Conservation (phyloP, 2,329 filamentous ascomycete genomes). For the Ascochyta pisi region DNA sequence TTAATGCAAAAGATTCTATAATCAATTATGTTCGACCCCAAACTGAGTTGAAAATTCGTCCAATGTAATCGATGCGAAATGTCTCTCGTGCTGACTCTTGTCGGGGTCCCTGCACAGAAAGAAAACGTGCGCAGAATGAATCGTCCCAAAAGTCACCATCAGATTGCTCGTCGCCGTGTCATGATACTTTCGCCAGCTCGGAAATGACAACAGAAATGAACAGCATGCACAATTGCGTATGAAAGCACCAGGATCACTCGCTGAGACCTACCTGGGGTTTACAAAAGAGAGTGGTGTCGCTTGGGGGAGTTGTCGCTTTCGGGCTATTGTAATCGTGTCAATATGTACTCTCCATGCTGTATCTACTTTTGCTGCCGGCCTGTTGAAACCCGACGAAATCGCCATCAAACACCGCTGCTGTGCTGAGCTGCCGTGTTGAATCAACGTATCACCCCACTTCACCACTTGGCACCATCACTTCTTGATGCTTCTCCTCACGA, state of each 20-base stretch:
- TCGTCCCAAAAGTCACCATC: too few species aligned
- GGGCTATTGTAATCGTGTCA: constrained; percentile 17
- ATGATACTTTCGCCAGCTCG: too few species aligned
- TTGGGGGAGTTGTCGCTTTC: constrained; percentile 24
- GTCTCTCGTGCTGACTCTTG: too few species aligned
- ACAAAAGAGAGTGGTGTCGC: constrained; percentile 12
- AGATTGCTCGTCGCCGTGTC: too few species aligned
- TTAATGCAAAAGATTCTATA: constrained; percentile 46
- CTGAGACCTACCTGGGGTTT: neutral
- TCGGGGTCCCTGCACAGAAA: too few species aligned
- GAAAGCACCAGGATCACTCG: neutral
- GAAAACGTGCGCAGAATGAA: too few species aligned
- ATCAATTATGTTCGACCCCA: constrained; percentile 22
- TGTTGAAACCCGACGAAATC: constrained; percentile 23
- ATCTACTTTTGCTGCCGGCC: constrained; percentile 18
- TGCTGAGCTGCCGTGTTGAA: constrained; percentile 24
- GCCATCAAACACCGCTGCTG: constrained; percentile 17
- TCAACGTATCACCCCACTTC: constrained; percentile 5
- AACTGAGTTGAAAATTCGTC: neutral
- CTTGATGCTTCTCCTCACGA: neutral
- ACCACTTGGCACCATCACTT: neutral
- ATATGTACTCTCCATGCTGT: constrained; percentile 19
- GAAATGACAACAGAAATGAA: neutral
- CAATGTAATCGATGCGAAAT: too few species aligned
- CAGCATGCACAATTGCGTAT: too few species aligned